Evolutionary conservation across 768 basidiomycete species (phyloP).

Genomic region (Paxillus ammoniavirescens): DNA sequence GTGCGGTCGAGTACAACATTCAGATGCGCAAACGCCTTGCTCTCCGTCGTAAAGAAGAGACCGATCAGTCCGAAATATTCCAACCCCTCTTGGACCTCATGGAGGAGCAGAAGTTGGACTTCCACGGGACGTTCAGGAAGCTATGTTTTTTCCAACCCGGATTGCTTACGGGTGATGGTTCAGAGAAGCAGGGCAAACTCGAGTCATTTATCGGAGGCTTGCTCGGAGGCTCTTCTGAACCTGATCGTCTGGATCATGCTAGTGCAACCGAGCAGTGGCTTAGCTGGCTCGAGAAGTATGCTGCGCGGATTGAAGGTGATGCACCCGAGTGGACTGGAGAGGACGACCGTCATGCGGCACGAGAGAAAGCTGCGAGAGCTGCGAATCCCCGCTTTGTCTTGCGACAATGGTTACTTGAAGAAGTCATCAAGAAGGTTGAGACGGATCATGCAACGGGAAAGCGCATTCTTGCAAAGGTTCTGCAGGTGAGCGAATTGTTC

Average conservation of each 20-base stretch:
- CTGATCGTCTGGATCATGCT: slow-evolving; percentile 41
- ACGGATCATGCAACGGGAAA: slow-evolving; percentile 61
- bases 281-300: slow-evolving; percentile 65
- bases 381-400: slow-evolving; percentile 91
- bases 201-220: slow-evolving; percentile 44
- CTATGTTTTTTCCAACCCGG: slow-evolving; percentile 61
- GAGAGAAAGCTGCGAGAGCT: slow-evolving; percentile 48
- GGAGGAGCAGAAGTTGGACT: slow-evolving; percentile 76
- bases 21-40: slow-evolving; percentile 85
- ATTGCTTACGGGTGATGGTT: slow-evolving; percentile 20
- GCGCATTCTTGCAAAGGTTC: slow-evolving; percentile 71
- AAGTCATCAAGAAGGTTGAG: slow-evolving; percentile 80
- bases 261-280: slow-evolving; percentile 52
- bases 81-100: slow-evolving; percentile 75
- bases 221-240: slow-evolving; percentile 47
- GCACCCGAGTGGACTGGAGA: slow-evolving; percentile 42
- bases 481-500: slow-evolving; percentile 54
- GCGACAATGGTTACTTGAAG: slow-evolving; percentile 95
- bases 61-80: slow-evolving; percentile 61
- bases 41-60: slow-evolving; percentile 50
- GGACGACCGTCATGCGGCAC: slow-evolving; percentile 42
- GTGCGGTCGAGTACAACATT: slow-evolving; percentile 59
- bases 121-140: slow-evolving; percentile 79
- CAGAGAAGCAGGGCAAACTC: slow-evolving; percentile 19
- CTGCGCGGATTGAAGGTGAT: slow-evolving; percentile 55